Base-by-base conservation (phyloP, 768 basidiomycete genomes). In the Tricholoma sp. region DNA sequence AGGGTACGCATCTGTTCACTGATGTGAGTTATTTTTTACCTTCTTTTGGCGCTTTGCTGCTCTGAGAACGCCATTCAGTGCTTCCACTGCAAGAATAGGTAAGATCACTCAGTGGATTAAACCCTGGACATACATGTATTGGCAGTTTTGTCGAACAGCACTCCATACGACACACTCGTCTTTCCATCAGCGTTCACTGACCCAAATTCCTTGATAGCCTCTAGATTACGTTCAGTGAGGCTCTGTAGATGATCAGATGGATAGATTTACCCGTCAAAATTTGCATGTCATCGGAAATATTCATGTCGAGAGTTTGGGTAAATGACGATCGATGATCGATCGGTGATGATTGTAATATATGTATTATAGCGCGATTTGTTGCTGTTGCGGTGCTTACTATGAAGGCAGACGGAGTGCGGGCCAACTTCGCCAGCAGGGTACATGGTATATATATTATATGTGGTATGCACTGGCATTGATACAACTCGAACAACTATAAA, bases 71-170 rank as follows among this genome's bases (percentile, higher is more conserved):
- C 79, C 79, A 54, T 79, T 79, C 56, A 80, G 63, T 0, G 79
- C 79, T 62, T 80, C 79, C 49, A 80, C 79, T 80, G 34, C n/a
- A 50, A 3, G 24, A 48, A 53, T 10, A 6, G 42, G 42, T 33
- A 50, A 53, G 18, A 10, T 1, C 32, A 32, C 6, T 9, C 28
- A 31, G 6, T 2, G 9, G 20, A 6, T 6, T 15, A 18, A 9
- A 24, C 20, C 9, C 12, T 53, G 7, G 7, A 65, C 75, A 56
- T 54, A 80, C 78, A 63, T 20, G 75, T 76, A 57, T 80, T 69
- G 1, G 72, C 76, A 10, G 79, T 80, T 64, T 79, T 76, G 33
- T 78, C 72, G 55, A 79, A 79, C 15, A 79, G 60, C 20, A 77
- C 57, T 0, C 79, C 78, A 54, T 80, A 79, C 0, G 77, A 52